Evolutionary conservation across 805 yeast species (phyloP).

Genomic region (Candida krabiensis): DNA sequence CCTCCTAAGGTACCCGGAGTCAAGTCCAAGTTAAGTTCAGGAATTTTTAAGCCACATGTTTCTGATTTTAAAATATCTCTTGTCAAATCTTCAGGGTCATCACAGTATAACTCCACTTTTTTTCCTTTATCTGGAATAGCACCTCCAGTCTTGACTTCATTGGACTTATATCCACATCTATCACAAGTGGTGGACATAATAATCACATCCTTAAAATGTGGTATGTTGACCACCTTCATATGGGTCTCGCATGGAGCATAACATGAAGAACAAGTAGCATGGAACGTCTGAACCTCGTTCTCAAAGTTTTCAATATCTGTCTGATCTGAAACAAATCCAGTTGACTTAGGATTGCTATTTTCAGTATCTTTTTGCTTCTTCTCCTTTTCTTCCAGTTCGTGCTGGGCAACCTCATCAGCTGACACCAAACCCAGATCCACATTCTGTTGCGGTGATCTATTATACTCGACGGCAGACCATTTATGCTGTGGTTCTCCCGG

Average conservation of each 20-base stretch:
- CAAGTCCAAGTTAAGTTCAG: constrained; percentile 87
- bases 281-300: constrained; percentile 91
- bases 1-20: constrained; percentile 98
- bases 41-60: constrained; percentile 81
- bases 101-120: constrained; percentile 67
- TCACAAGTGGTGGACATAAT: constrained; percentile 95
- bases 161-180: constrained; percentile 91
- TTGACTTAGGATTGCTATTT: constrained; percentile 40
- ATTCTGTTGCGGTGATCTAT: constrained; percentile 86
- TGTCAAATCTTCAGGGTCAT: constrained; percentile 89
- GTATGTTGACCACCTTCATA: constrained; percentile 95
- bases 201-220: constrained; percentile 96
- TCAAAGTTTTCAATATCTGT: constrained; percentile 81
- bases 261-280: constrained; percentile 92
- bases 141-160: constrained; percentile 99
- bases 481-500: constrained; percentile 89
- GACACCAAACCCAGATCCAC: constrained; percentile 79
- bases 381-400: constrained; percentile 40
- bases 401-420: constrained; percentile 58
- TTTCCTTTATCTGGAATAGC: constrained; percentile 87
- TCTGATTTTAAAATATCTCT: constrained; percentile 95
- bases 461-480: constrained; percentile 83
- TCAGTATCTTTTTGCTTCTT: constrained; percentile 35
- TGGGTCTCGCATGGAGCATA: constrained; percentile 81
- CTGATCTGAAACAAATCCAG: constrained; percentile 66